Base-by-base conservation (phyloP, 163 green algal species). In the Scenedesmus sp. region DNA sequence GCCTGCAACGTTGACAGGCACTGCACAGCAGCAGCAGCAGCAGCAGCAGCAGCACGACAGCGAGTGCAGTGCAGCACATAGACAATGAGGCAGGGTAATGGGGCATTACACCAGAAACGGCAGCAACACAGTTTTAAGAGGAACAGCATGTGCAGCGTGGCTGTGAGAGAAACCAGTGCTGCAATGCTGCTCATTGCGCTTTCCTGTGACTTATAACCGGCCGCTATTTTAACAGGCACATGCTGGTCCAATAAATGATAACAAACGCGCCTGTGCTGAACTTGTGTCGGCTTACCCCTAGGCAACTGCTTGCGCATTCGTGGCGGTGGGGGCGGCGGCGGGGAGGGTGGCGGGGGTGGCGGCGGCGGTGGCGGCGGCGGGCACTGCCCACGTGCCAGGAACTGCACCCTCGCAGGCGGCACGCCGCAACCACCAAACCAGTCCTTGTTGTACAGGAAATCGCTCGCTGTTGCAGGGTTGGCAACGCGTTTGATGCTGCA, bases 351-450 rank as follows among this genome's bases (percentile, higher is more conserved):
- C 10, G 86, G 86, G n/a, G 86, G 85, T 10, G 67, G 46, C 1
- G 86, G 86, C 15, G 86, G 86, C 9, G 86, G 73, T 1, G 87
- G 56, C 55, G 87, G 73, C 10, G 5, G 73, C 26, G 87, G 54
- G 66, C 87, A 91, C 20, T 91, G 20, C 18, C 67, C 74, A 13
- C 87, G 5, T 8, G 87, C 87, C 56, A 91, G n/a, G 16, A 62
- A 91, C 67, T 91, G 87, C 18, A 86, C n/a, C 12, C 79, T 26
- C 7, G 87, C 74, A 15, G 87, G 87, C 6, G 87, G 87, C 16
- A 91, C 67, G 2, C 87, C 87, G 60, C 87, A 91, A 2, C 73
- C 64, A 12, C 87, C 87, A 77, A 91, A 85, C 54, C 55, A 91
- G 26, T 91, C 55, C 18, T 86, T 86, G 87, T 91, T 91, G 87